Evolutionary conservation across 371 early-diverging fungal genomes (phyloP), one percentile per base, ranked within the genome.

Genomic region (Mortierella sp.): DNA sequence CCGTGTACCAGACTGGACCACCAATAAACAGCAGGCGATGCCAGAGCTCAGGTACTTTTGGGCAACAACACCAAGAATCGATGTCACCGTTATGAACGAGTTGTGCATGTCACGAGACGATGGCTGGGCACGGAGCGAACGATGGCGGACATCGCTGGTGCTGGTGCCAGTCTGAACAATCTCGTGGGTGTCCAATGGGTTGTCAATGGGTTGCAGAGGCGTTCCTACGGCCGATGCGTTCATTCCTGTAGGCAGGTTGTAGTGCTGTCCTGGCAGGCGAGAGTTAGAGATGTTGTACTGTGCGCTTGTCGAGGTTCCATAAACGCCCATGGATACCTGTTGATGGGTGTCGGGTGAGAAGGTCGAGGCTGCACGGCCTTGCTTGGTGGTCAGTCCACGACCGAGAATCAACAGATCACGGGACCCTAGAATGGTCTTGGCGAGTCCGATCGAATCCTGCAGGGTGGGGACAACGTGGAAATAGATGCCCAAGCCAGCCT

Each of bases 401-500:
- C 86, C 86, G 3, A 85, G 51, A 8, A 86, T 80, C 43, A 86
- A 46, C 3, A 86, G 72, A 41, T 86, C 87, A 24, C 82, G 73
- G 10, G 83, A 54, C 1, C 82, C 80, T 4, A 86, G 65, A 16
- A 80, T 18, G 0, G 77, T 55, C 58, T 82, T 86, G 43, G 78
- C 71, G 38, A 86, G 72, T 11, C 87, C 83, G n/a, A 86, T 80
- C 1, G 87, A 82, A 65, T 82, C 87, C 65, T 86, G 87, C 21
- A 86, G 27, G 4, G 87, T 79, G 4, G 82, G 78, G 6, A 75
- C 87, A 16, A 68, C 72, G 29, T 82, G 75, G 16, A 86, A 73
- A 56, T 77, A 76, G 16, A 86, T 41, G 5, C 73, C 78, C 12
- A 72, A 76, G 0, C 87, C 82, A 21, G 74, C 74, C 70, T 79